Evolutionary conservation across 805 yeast species (phyloP).

Genomic region (Phaffomyces antillensis): DNA sequence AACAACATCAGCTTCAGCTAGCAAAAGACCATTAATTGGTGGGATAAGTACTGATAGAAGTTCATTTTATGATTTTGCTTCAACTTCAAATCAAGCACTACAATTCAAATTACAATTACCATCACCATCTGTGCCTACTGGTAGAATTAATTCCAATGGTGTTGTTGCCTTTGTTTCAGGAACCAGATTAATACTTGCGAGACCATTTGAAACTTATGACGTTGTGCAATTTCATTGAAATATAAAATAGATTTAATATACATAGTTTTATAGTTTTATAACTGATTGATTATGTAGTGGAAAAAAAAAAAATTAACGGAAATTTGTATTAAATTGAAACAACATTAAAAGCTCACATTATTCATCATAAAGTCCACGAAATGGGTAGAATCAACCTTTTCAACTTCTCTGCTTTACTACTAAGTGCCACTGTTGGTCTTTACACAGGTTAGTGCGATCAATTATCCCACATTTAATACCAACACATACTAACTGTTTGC

Average conservation of each 20-base stretch:
- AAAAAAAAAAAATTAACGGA: background rate
- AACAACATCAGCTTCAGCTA: background rate
- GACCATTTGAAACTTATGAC: constrained; percentile 23
- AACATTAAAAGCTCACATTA: background rate
- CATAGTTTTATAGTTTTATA: no score
- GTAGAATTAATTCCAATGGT: constrained; percentile 19
- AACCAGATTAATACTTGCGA: constrained; percentile 14
- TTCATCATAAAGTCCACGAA: no score
- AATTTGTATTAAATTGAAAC: background rate
- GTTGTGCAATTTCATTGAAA: constrained; percentile 12
- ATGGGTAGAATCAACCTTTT: constrained; percentile 24
- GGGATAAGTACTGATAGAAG: constrained; percentile 17
- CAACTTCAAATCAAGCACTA: constrained; percentile 13
- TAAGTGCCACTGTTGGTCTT: constrained; percentile 32
- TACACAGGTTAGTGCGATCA: constrained; percentile 30
- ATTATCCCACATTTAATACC: background rate
- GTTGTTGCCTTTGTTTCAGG: constrained; percentile 20
- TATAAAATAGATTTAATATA: background rate
- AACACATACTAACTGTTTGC: background rate
- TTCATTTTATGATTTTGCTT: constrained; percentile 17
- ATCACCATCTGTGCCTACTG: constrained; percentile 14
- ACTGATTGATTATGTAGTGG: background rate
- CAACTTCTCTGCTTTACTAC: constrained; percentile 20
- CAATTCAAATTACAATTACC: constrained; percentile 20
- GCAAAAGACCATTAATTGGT: constrained; percentile 15